These are phyloP conservation scores for Metschnikowia kofuensis DNA, from an alignment of 805 yeast genomes.

Conservation along the genomic window DNA sequence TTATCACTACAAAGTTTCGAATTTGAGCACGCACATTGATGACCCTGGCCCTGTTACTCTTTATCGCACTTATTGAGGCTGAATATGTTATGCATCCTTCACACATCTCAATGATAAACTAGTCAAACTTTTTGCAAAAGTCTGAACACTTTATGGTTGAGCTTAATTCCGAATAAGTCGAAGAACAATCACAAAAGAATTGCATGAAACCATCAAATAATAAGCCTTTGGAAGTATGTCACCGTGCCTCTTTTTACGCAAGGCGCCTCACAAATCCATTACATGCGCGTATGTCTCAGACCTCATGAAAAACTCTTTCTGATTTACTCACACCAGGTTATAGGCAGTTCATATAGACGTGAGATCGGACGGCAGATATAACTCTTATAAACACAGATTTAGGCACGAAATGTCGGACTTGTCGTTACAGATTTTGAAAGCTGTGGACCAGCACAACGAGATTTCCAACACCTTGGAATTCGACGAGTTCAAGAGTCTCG, in stretches of 20 bases:
- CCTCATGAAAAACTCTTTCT: slow-evolving; percentile 16
- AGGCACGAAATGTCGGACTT: slow-evolving; percentile 56
- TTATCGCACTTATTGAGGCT: too few species aligned
- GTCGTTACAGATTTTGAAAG: slow-evolving; percentile 60
- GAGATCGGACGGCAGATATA: neutral
- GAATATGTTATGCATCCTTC: too few species aligned
- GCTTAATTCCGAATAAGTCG: too few species aligned
- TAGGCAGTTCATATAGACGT: neutral
- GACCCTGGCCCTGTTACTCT: too few species aligned
- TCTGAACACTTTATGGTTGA: too few species aligned
- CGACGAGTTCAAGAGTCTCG: slow-evolving; percentile 56
- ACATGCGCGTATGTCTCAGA: slow-evolving; percentile 12
- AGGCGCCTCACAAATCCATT: neutral
- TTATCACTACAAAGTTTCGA: too few species aligned
- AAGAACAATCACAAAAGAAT: too few species aligned
- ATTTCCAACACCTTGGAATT: slow-evolving; percentile 66
- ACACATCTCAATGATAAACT: too few species aligned
- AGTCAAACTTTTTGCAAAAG: too few species aligned
- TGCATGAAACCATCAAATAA: too few species aligned
- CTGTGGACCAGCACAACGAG: slow-evolving; percentile 53
- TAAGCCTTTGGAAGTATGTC: neutral
- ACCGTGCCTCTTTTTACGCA: slow-evolving; percentile 3
- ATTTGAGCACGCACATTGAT: too few species aligned
- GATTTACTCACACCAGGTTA: slow-evolving; percentile 1
- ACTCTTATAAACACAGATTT: too few species aligned